Evolutionary conservation across 2,329 filamentous ascomycete species (phyloP).

Genomic region (Calonectria multiphialidica): DNA sequence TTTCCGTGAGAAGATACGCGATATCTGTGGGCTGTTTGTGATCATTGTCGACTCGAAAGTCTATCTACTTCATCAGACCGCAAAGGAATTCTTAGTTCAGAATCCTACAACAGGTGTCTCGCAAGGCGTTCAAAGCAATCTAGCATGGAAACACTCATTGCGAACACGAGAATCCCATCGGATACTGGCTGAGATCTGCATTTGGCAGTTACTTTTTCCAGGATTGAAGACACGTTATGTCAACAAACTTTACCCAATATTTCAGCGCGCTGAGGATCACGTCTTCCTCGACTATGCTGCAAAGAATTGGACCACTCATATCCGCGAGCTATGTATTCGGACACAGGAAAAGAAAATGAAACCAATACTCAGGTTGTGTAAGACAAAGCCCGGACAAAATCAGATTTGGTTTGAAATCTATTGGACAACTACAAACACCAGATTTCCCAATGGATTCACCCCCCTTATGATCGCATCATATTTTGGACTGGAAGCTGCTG

Average conservation of each 20-base stretch:
- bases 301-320: constrained; percentile 21
- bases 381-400: not conserved
- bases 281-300: constrained; percentile 23
- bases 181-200: not conserved
- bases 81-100: not conserved
- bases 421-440: not conserved
- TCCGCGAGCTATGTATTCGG: not conserved
- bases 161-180: not conserved
- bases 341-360: not conserved
- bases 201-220: not conserved
- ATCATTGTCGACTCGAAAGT: not conserved
- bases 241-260: not conserved
- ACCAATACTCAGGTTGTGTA: not conserved
- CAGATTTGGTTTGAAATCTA: constrained; percentile 9
- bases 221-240: constrained; percentile 2
- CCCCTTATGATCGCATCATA: constrained; percentile 4
- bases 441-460: not conserved
- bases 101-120: too few species aligned
- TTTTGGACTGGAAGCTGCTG: constrained; percentile 2
- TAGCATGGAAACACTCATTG: not conserved
- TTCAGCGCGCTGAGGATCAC: not conserved
- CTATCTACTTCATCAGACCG: constrained; percentile 12
- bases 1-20: constrained; percentile 30
- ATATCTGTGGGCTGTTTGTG: constrained; percentile 40
- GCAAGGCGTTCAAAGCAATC: too few species aligned